These are phyloP conservation scores for Sarcodon sp. DNA, from an alignment of 768 basidiomycete genomes.

Conservation along the genomic window DNA sequence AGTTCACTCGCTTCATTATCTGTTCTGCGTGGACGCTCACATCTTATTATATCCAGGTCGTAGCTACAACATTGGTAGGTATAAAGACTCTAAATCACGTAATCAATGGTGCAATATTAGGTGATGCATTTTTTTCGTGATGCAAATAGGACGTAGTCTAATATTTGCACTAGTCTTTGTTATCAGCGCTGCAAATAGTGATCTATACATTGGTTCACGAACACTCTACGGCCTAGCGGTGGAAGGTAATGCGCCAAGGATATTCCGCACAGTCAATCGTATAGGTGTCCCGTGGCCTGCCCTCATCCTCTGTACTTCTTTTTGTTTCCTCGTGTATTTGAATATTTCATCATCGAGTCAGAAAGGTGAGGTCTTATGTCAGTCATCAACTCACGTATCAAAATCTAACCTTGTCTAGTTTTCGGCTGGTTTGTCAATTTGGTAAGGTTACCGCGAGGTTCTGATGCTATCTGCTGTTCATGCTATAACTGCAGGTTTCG, in stretches of 20 bases:
- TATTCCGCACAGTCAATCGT: constrained; percentile 23
- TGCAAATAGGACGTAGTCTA: no score
- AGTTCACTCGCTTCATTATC: neutral
- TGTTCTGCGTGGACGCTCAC: neutral
- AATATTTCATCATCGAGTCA: constrained; percentile 38
- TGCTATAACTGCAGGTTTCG: neutral
- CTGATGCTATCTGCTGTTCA: neutral
- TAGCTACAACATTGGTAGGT: constrained; percentile 30
- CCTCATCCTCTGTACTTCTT: constrained; percentile 37
- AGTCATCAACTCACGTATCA: neutral
- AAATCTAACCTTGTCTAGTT: constrained; percentile 6
- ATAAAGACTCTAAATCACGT: constrained; percentile 50
- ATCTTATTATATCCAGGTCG: neutral
- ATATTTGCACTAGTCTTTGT: constrained; percentile 35
- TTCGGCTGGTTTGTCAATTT: constrained; percentile 27
- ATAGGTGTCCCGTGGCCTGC: constrained; percentile 24
- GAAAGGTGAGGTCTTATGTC: constrained; percentile 24
- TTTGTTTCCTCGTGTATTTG: constrained; percentile 46
- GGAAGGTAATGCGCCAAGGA: constrained; percentile 31
- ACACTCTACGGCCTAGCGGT: constrained; percentile 33
- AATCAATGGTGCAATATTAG: constrained; percentile 42
- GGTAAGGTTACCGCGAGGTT: constrained; percentile 16
- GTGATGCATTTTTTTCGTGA: no score
- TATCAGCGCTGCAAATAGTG: constrained; percentile 48
- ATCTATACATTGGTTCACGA: constrained; percentile 41